Evolutionary conservation across 805 yeast species (phyloP), one percentile per base, ranked within the genome.

Genomic region (Vanderwaltozyma tropicalis): DNA sequence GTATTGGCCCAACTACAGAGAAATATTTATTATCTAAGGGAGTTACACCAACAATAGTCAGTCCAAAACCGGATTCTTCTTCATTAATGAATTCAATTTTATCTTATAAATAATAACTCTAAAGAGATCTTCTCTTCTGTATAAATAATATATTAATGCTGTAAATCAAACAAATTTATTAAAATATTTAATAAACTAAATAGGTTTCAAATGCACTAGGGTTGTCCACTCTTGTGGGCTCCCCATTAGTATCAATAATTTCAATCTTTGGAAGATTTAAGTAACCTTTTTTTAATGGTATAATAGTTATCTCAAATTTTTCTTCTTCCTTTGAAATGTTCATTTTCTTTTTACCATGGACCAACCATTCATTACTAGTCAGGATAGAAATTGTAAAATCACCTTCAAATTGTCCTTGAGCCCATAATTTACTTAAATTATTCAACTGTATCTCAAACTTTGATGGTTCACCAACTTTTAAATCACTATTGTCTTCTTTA

Each of bases 1-100:
- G 88, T 3, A 89, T 89, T 41, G 97, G 97, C 0, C 96, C 96
- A 2, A 89, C 96, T 0, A 89, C 97, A 0, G 76, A 80, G 39
- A 67, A 64, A 28, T 86, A 72, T 49, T 59, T 88, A 31, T 28
- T 56, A 5, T 56, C 64, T 1, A 66, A 72, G 15, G 78, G 75
- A 0, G 54, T 89, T 3, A 45, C 32, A 0, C 84, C 88, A 1
- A 61, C 72, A 28, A 72, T 81, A 1, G 81, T 80, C 3, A 78
- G 95, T 3, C 59, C 61, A 5, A 76, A 75, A 41, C 97, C 97
- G 0, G 78, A 78, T 24, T 86, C 95, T 0, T 48, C 46, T 2
- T 67, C 80, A 3, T 60, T 87, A 28, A 57, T 69, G 8, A 58
- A 62, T 8, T 12, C 34, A 1, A 30, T 35, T 14, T n/a, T 29